Conservation (phyloP, 2,329 filamentous ascomycete species). For the Sarocladiaceae sp. region DNA sequence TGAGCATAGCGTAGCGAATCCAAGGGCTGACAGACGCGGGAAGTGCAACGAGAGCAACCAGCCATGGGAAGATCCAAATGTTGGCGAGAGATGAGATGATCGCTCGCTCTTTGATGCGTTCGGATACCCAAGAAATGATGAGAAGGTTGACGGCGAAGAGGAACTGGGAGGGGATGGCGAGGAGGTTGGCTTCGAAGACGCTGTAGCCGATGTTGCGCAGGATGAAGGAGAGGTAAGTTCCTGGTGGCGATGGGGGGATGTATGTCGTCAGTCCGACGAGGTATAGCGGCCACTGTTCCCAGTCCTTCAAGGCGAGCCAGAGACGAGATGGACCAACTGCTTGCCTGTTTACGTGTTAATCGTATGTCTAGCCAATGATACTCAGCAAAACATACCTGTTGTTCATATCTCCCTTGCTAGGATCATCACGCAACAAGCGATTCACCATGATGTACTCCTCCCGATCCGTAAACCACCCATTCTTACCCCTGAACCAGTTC, state of each 20-base stretch:
- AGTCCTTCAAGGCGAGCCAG: constrained; percentile 51
- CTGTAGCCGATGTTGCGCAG: constrained; percentile 38
- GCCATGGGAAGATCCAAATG: constrained; percentile 46
- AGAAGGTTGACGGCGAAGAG: constrained; percentile 43
- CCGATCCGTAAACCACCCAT: constrained; percentile 58
- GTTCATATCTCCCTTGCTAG: constrained; percentile 58
- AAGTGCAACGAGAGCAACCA: constrained; percentile 38
- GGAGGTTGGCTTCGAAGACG: constrained; percentile 40
- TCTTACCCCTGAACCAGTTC: constrained; percentile 52
- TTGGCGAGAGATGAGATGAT: constrained; percentile 41
- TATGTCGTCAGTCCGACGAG: constrained; percentile 45
- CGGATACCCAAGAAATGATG: constrained; percentile 40
- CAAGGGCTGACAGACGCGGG: constrained; percentile 19
- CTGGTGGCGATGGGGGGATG: constrained; percentile 37
- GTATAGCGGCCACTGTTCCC: constrained; percentile 57
- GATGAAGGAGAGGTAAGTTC: constrained; percentile 41
- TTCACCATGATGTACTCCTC: constrained; percentile 62
- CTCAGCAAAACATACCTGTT: constrained; percentile 34
- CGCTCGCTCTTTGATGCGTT: constrained; percentile 38
- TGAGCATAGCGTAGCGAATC: constrained; percentile 29
- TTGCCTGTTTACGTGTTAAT: constrained; percentile 13
- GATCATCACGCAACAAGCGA: constrained; percentile 55
- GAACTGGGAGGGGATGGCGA: constrained; percentile 40
- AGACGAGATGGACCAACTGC: constrained; percentile 23
- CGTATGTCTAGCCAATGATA: background rate